Evolutionary conservation across 75 land plant genomes (phyloP), one percentile per base, ranked within the genome.

Genomic region (Cupressus sempervirens): DNA sequence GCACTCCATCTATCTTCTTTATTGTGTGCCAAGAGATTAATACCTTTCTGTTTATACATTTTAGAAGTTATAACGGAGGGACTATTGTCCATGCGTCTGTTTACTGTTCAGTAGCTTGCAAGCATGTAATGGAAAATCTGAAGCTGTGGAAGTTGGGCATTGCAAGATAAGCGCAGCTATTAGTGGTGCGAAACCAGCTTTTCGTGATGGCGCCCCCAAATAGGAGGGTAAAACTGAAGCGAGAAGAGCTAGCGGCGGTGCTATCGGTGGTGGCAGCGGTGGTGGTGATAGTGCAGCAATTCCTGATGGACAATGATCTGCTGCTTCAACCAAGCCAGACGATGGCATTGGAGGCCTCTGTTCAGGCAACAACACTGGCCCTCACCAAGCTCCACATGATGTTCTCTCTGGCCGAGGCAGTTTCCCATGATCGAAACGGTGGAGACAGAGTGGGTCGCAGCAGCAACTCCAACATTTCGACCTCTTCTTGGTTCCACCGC

Each of bases 321-420:
- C 62, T 83, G 70, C 88, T 93, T 82, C 89, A 80, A 65, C 93
- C 93, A 38, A 84, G 88, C 86, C 94, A 91, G 81, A 83, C 89
- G 81, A 86, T 88, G 73, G 74, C 93, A 85, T 85, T 94, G 26
- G 87, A 92, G 73, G 90, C 92, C 77, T 90, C 86, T 58, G 79
- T 92, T 76, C 89, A 82, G 82, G 91, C 93, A 80, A 67, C 89
- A 58, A 82, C 86, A 74, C 18, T 34, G 16, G 91, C 92, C 41
- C 88, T 91, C 56, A 76, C 91, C 86, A 84, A 84, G 84, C 86
- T 87, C 85, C 86, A 86, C 52, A 45, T 82, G 52, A 80, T 87
- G 87, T 65, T 86, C 76, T 81, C 86, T 38, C 7, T 54, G 23
- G 83, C 83, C 15, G 83, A 82, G 13, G 83, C 68, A 2, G 54